Evolutionary conservation across 176 grass and related monocot species (phyloP), one percentile per base, ranked within the genome.

Genomic region (Themeda triandra): DNA sequence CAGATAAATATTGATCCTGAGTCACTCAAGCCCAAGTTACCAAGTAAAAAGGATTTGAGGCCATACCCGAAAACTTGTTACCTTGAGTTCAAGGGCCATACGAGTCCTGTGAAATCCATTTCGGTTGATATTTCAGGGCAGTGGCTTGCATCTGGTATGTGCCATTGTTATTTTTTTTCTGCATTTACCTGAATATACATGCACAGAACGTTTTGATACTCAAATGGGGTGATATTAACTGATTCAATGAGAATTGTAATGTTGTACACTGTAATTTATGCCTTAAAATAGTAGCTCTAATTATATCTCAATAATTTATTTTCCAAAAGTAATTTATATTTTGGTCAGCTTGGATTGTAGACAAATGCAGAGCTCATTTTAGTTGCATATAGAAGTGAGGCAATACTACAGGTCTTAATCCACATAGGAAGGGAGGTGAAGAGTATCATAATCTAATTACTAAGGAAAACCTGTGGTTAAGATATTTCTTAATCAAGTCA

Each of bases 1-100:
- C 39, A 99, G 97, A 93, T 99, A 87, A 99, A 99, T 82, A 99
- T 99, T 33, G 90, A 99, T 85, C 97, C 97, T 1, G 97, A 96
- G 68, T 94, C 90, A 73, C 88, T 99, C 65, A 99, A 94, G 75
- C 93, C 93, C 10, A 99, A 96, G 63, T 78, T 99, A 77, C 97
- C 97, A 19, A 99, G 89, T 81, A 95, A 91, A 89, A 99, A 99
- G 63, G 97, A 99, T 85, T 85, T 99, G 62, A 96, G 84, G 75
- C 97, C 97, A 79, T 99, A 99, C 85, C 97, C 97, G 2, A 90
- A 82, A 78, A 99, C 86, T 81, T 99, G 93, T 74, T 99, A 92
- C 80, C 90, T 96, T 87, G 92, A 99, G 72, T 99, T 94, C 75
- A 94, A 75, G 84, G 97, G 97, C 51, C 97, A 99, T 78, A 79